Evolutionary conservation across 108 stramenopile species (phyloP).

Genomic region (Schizochytrium sp.): DNA sequence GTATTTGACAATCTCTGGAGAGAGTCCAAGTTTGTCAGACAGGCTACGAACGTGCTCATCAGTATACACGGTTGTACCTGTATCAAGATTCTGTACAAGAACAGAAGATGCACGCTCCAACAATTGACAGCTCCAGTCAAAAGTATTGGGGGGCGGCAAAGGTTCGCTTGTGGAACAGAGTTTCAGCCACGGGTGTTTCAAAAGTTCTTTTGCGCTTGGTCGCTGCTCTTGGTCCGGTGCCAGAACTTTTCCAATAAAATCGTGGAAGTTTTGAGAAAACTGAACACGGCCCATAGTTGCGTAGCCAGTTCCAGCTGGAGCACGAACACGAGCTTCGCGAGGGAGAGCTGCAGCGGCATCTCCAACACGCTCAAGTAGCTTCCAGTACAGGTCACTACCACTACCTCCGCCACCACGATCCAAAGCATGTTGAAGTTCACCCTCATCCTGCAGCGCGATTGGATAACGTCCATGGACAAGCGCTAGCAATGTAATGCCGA

Average conservation of each 20-base stretch:
- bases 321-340: neutral
- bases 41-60: slow-evolving; percentile 12
- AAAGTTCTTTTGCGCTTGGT: slow-evolving; percentile 13
- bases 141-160: neutral
- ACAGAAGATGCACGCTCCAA: slow-evolving; percentile 6
- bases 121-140: slow-evolving; percentile 22
- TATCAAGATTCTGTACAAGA: neutral
- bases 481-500: slow-evolving; percentile 37
- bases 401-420: slow-evolving; percentile 8
- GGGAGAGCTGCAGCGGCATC: neutral
- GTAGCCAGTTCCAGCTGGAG: neutral
- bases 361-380: slow-evolving; percentile 14
- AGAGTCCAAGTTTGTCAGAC: neutral
- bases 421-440: neutral
- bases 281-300: neutral
- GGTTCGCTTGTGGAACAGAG: too few relatives aligned
- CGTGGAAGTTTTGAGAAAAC: neutral
- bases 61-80: neutral
- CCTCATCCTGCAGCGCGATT: neutral
- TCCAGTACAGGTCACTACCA: slow-evolving; percentile 31
- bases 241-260: neutral
- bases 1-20: slow-evolving; percentile 57
- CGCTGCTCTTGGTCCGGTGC: neutral
- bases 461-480: slow-evolving; percentile 14
- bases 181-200: slow-evolving; percentile 52